Evolutionary conservation across 2,329 filamentous ascomycete genomes (phyloP), one percentile per base, ranked within the genome.

Genomic region (Rhynchosporium secalis): DNA sequence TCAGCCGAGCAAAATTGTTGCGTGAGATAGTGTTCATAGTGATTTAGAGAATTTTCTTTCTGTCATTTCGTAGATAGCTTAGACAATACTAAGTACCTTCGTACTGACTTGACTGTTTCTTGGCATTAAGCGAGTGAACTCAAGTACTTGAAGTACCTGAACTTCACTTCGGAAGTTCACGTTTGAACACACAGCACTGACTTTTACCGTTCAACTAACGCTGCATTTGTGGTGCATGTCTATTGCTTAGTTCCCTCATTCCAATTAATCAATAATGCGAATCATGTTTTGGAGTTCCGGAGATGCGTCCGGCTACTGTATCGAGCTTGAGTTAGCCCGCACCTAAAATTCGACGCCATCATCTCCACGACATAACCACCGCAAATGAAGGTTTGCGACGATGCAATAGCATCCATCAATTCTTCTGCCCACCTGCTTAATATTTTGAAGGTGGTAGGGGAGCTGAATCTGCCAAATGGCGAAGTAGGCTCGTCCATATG

Each of bases 1-100:
- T 74, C 48, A 62, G 63, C 41, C 63, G 13, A 61, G 26, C 31
- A 71, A 70, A 65, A 12, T 63, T 26, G 66, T 67, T 13, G 12
- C 54, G 48, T 60, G 48, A 59, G 20, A 49, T 47, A 6, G 33
- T 36, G 9, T 6, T 29, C 8, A 9, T 7, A n/a, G 40, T 4
- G 43, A n/a, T 26, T 46, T 46, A 28, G 4, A 46, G n/a, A 46
- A 12, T 31, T 26, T 5, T 6, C 10, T 4, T 31, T 51, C 4
- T 46, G 10, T 43, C 10, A 43, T 13, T 13, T 43, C 15, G 12
- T 10, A 20, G 9, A 46, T 15, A 46, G 4, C 1, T 4, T 2
- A 46, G 15, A n/a, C 10, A 43, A 28, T 4, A 28, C 4, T 20
- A 4, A 36, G 6, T 36, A 20, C 20, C 20, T 20, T 20, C 20